A percentile compares a stretch with the other conserved stretches of the same genome.
Evolutionary conservation across 805 yeast genomes (phyloP).

Genomic region (Ogataea zsoltii): DNA sequence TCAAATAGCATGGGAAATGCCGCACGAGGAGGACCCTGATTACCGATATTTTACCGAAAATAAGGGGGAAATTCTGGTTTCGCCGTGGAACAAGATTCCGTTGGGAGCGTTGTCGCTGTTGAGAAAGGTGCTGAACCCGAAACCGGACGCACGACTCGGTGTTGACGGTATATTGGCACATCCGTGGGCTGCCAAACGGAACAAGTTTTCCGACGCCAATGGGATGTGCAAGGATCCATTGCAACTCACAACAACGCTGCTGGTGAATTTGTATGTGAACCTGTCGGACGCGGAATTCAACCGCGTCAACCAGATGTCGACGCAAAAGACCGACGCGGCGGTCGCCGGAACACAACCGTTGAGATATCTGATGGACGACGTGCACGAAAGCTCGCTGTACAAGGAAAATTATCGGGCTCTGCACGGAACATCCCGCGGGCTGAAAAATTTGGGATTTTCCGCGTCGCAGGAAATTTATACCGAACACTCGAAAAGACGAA

Average conservation of each 20-base stretch:
- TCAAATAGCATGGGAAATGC: constrained; percentile 73
- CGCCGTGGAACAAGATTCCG: constrained; percentile 59
- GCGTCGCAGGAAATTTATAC: constrained; percentile 45
- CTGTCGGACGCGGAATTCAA: constrained; percentile 49
- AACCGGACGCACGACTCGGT: constrained; percentile 45
- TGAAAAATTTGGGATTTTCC: constrained; percentile 22
- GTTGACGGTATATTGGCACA: constrained; percentile 46
- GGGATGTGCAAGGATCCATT: constrained; percentile 58
- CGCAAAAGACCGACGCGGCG: constrained; percentile 15
- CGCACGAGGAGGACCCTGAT: constrained; percentile 52
- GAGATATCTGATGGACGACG: constrained; percentile 42
- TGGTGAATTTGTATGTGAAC: constrained; percentile 54
- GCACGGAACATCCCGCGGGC: neutral
- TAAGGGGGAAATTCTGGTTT: constrained; percentile 46
- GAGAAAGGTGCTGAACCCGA: constrained; percentile 51
- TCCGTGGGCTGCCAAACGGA: constrained; percentile 54
- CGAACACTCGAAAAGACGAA: constrained; percentile 37
- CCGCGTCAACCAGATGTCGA: constrained; percentile 30
- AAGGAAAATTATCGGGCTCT: constrained; percentile 28
- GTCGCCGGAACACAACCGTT: constrained; percentile 47
- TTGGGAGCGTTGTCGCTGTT: constrained; percentile 50
- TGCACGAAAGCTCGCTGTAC: constrained; percentile 24
- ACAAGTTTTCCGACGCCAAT: constrained; percentile 42
- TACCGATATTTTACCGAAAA: constrained; percentile 33
- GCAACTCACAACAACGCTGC: constrained; percentile 48